phyloP scores from a whole-genome alignment of 2,329 filamentous ascomycete species.

The Mycocentrospora acerina region DNA sequence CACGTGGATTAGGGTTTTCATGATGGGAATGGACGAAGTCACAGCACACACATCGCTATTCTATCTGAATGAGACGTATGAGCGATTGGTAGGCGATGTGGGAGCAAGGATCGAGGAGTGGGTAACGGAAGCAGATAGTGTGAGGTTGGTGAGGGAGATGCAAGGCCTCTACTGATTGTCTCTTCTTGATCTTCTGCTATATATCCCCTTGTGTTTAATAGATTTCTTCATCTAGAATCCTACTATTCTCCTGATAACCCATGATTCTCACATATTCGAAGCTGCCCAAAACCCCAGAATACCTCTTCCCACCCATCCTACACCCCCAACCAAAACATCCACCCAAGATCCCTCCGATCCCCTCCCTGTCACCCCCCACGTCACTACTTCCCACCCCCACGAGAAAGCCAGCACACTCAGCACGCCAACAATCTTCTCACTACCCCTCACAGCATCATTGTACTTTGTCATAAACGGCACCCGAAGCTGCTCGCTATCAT shows the following conservation, averaged over 20 bases:
- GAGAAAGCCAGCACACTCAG: slow-evolving; percentile 20
- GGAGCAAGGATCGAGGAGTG: slow-evolving; percentile 67
- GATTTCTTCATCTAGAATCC: too few relatives aligned
- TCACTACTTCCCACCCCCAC: slow-evolving; percentile 21
- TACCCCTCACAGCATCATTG: slow-evolving; percentile 40
- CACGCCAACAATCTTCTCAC: slow-evolving; percentile 27
- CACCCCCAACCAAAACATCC: slow-evolving; percentile 1
- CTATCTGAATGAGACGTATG: slow-evolving; percentile 71
- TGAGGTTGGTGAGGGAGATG: slow-evolving; percentile 31
- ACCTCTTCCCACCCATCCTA: slow-evolving; percentile 8
- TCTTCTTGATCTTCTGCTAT: too few relatives aligned
- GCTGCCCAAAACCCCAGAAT: slow-evolving; percentile 6
- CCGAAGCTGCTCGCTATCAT: slow-evolving; percentile 30
- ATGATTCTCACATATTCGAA: too few relatives aligned
- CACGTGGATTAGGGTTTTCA: slow-evolving; percentile 76
- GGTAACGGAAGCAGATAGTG: slow-evolving; percentile 62
- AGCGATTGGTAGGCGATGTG: slow-evolving; percentile 74
- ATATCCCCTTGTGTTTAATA: background rate
- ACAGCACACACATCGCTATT: slow-evolving; percentile 84
- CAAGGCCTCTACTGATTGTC: slow-evolving; percentile 6
- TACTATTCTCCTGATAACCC: too few relatives aligned
- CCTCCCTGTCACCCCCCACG: slow-evolving; percentile 16
- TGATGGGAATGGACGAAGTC: slow-evolving; percentile 83
- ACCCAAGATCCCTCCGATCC: slow-evolving; percentile 9
- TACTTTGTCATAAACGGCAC: slow-evolving; percentile 40